Conservation (phyloP, 106 monocot species). For the Dioscorea alata region DNA sequence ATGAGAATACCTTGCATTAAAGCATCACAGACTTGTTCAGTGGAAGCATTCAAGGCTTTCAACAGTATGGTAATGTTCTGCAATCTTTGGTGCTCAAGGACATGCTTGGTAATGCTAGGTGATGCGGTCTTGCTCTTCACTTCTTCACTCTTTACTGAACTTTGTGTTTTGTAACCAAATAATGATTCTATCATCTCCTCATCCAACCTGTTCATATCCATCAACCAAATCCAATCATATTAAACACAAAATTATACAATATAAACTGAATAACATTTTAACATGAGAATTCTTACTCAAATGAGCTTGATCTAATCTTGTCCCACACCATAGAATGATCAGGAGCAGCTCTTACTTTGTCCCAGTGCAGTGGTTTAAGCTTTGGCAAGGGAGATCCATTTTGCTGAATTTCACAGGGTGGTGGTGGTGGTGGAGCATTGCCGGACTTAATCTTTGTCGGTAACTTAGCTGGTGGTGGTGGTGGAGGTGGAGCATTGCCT, state of each 20-base stretch:
- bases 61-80: constrained; percentile 44
- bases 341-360: constrained; percentile 38
- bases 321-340: constrained; percentile 44
- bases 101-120: constrained; percentile 19
- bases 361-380: constrained; percentile 48
- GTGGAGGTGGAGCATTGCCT: not conserved
- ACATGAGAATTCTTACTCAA: constrained; percentile 23
- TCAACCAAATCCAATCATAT: not conserved
- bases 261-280: not conserved
- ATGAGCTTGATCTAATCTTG: constrained; percentile 38
- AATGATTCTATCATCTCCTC: constrained; percentile 50
- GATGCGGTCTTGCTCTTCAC: constrained; percentile 16
- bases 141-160: constrained; percentile 18
- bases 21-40: constrained; percentile 28
- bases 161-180: constrained; percentile 32
- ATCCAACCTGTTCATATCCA: constrained; percentile 18
- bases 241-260: not conserved
- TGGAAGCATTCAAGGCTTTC: constrained; percentile 40
- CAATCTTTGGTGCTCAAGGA: constrained; percentile 31
- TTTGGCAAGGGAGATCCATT: constrained; percentile 25
- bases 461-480: not conserved
- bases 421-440: not conserved
- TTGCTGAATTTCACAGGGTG: not conserved
- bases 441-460: not conserved
- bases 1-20: constrained; percentile 21